Conservation (phyloP, 208 protist genomes). For the Angomonas deanei region DNA sequence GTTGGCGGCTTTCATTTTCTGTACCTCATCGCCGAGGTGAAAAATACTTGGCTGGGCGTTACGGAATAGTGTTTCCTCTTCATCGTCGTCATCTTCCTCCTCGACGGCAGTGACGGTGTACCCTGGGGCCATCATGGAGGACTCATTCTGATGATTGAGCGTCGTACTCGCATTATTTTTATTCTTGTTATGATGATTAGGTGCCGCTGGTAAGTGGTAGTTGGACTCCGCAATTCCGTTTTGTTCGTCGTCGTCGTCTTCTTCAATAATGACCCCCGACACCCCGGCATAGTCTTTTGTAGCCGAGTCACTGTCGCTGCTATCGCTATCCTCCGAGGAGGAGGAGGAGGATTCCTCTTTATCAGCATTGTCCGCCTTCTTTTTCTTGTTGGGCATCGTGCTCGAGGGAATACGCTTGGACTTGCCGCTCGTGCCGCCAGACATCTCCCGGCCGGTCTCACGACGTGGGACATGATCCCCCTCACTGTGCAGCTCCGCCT, state of each 20-base stretch:
- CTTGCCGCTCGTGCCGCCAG: neutral
- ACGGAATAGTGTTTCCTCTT: no score
- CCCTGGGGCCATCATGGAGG: no score
- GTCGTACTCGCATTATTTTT: neutral
- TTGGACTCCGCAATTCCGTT: neutral
- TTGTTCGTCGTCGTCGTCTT: neutral
- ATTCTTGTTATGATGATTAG: constrained; percentile 3
- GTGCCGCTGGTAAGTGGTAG: no score
- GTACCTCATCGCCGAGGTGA: no score
- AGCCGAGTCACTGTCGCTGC: neutral
- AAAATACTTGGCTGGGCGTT: no score
- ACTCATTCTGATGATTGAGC: no score
- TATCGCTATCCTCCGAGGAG: neutral
- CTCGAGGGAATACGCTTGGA: no score
- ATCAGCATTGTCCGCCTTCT: neutral
- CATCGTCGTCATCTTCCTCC: neutral
- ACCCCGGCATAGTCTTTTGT: no score
- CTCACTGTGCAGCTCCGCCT: neutral
- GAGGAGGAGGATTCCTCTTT: neutral
- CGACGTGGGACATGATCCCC: neutral
- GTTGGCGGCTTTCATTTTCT: neutral
- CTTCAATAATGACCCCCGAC: no score
- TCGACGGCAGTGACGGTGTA: neutral
- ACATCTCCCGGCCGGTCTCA: neutral
- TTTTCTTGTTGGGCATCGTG: neutral